Evolutionary conservation across 176 grass and related monocot genomes (phyloP).

Genomic region (Oropetium thomaeum): DNA sequence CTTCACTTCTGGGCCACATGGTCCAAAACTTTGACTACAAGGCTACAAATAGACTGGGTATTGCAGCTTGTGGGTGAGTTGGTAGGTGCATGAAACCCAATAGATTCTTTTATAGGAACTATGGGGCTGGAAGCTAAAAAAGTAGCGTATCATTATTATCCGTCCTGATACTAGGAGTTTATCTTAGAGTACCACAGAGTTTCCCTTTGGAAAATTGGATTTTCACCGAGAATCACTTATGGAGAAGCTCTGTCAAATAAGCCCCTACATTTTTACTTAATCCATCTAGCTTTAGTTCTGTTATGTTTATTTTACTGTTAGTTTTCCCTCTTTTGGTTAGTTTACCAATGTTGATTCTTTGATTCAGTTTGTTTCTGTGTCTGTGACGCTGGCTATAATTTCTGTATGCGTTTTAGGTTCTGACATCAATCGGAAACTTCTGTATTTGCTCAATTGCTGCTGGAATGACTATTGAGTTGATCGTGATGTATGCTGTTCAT

Average conservation of each 20-base stretch:
- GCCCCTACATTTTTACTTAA: background rate
- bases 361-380: background rate
- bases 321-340: background rate
- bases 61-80: no score
- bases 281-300: background rate
- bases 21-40: no score
- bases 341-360: background rate
- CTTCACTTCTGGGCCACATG: no score
- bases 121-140: no score
- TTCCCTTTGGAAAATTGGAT: background rate
- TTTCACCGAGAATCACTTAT: background rate
- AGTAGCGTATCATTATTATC: no score
- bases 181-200: background rate
- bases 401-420: slow-evolving; percentile 46
- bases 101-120: background rate
- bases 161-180: background rate
- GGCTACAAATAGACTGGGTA: no score
- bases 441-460: slow-evolving; percentile 72
- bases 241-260: background rate
- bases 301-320: background rate
- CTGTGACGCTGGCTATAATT: slow-evolving; percentile 11
- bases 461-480: slow-evolving; percentile 58
- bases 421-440: slow-evolving; percentile 75
- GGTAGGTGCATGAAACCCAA: no score
- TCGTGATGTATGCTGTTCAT: slow-evolving; percentile 58